Conservation (phyloP, 1,284 basidiomycete genomes). For the Irpex rosettiformis region DNA sequence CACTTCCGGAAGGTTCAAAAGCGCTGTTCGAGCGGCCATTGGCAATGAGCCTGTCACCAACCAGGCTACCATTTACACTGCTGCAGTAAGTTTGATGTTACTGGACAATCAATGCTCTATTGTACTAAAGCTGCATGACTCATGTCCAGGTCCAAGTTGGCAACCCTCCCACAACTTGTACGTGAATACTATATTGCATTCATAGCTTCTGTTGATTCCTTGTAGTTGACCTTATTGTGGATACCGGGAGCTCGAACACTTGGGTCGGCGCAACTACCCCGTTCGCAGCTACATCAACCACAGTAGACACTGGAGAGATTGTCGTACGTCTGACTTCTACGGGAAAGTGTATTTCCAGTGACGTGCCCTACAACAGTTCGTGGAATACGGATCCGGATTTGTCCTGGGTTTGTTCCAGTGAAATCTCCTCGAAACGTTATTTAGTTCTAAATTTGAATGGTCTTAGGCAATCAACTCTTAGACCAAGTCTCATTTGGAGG, state of each 20-base stretch:
- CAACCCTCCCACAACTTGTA: constrained; percentile 6
- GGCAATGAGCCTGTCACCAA: constrained; percentile 11
- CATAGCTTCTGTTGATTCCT: background rate
- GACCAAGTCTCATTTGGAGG: constrained; percentile 19
- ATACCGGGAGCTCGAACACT: constrained; percentile 50
- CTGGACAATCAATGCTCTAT: background rate
- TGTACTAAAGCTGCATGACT: too few relatives aligned
- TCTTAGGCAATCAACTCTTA: constrained; percentile 22
- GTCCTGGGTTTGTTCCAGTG: constrained; percentile 15
- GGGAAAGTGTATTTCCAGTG: background rate
- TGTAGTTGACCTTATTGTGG: constrained; percentile 24
- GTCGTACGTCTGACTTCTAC: background rate
- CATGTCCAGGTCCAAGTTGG: constrained; percentile 2
- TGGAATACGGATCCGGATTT: constrained; percentile 23
- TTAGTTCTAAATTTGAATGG: too few relatives aligned
- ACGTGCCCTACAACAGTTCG: too few relatives aligned
- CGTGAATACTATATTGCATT: background rate
- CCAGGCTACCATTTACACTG: constrained; percentile 12
- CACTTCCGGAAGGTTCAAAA: background rate
- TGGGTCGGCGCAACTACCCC: constrained; percentile 50
- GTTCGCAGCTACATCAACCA: constrained; percentile 11
- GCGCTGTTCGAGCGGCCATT: background rate
- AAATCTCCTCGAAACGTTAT: background rate
- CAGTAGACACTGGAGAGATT: background rate
- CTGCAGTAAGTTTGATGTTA: constrained; percentile 4